Conservation (phyloP, 2,329 filamentous ascomycete species). For the Talaromyces piceae region DNA sequence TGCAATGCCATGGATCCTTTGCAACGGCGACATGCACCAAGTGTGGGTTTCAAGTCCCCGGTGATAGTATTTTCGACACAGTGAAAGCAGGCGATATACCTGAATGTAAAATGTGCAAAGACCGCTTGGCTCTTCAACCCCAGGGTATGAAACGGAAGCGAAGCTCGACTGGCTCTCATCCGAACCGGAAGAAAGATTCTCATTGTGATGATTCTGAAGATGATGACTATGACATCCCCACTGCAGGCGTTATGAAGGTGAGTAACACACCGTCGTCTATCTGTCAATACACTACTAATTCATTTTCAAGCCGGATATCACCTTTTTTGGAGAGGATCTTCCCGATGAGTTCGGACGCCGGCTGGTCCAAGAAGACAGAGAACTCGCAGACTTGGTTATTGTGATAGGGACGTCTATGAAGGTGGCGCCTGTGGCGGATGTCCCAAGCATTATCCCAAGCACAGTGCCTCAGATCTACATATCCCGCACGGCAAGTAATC, state of each 20-base stretch:
- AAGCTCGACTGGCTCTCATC: constrained; percentile 39
- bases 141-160: constrained; percentile 48
- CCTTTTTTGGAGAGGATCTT: constrained; percentile 89
- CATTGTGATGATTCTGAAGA: constrained; percentile 52
- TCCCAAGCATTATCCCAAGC: constrained; percentile 71
- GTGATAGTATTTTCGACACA: constrained; percentile 70
- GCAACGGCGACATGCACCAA: constrained; percentile 83
- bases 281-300: background rate
- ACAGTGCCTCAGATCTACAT: constrained; percentile 86
- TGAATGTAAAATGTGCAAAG: constrained; percentile 64
- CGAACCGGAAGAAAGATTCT: constrained; percentile 49
- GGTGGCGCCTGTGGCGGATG: constrained; percentile 88
- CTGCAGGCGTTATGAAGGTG: constrained; percentile 72
- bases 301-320: constrained; percentile 70
- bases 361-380: constrained; percentile 71
- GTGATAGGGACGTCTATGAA: constrained; percentile 96
- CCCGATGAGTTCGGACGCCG: constrained; percentile 75
- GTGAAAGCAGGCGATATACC: constrained; percentile 71
- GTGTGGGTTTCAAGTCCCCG: constrained; percentile 66
- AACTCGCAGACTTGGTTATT: constrained; percentile 78
- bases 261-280: constrained; percentile 8
- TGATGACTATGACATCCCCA: constrained; percentile 56
- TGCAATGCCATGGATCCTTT: constrained; percentile 96
- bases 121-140: constrained; percentile 43
- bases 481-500: constrained; percentile 56